Conservation (phyloP, 2,329 filamentous ascomycete genomes). For the Diaporthe citriasiana region DNA sequence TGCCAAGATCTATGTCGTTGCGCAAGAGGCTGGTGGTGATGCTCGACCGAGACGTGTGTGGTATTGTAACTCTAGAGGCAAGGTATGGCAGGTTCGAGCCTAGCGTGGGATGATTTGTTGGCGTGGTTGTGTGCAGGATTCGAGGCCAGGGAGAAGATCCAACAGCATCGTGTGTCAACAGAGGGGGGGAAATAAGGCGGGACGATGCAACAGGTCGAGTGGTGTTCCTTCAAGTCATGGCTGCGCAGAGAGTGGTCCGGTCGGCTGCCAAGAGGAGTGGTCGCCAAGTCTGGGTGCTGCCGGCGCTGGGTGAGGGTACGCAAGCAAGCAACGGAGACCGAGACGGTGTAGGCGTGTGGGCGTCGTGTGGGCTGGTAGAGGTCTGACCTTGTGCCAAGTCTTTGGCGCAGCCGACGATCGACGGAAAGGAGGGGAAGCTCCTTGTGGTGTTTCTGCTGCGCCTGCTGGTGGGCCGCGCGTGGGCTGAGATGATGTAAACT, state of each 20-base stretch:
- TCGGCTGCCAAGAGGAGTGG: slow-evolving; percentile 28
- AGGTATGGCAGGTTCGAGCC: slow-evolving; percentile 30
- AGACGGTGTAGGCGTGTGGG: slow-evolving; percentile 13
- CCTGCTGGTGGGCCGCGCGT: slow-evolving; percentile 32
- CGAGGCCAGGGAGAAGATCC: slow-evolving; percentile 43
- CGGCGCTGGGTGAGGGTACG: slow-evolving; percentile 2
- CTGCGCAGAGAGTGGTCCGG: slow-evolving; percentile 34
- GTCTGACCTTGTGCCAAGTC: slow-evolving; percentile 36
- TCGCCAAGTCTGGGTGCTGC: slow-evolving; percentile 31
- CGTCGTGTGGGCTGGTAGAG: slow-evolving; percentile 4
- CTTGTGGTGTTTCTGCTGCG: slow-evolving; percentile 32
- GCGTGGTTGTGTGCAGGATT: slow-evolving; percentile 43
- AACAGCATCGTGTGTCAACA: slow-evolving; percentile 48
- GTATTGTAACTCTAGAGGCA: slow-evolving; percentile 3
- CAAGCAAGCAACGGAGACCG: background rate
- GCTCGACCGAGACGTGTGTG: slow-evolving; percentile 4
- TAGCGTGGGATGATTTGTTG: slow-evolving; percentile 49
- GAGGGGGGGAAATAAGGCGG: slow-evolving; percentile 1
- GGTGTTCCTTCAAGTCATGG: slow-evolving; percentile 45
- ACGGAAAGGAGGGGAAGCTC: slow-evolving; percentile 29
- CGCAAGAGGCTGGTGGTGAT: slow-evolving; percentile 4
- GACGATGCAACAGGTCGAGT: background rate
- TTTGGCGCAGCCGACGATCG: slow-evolving; percentile 35
- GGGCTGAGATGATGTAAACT: slow-evolving; percentile 30
- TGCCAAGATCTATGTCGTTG: slow-evolving; percentile 1